phyloP scores from a whole-genome alignment of 805 yeast species.

The Yarrowia alimentaria region DNA sequence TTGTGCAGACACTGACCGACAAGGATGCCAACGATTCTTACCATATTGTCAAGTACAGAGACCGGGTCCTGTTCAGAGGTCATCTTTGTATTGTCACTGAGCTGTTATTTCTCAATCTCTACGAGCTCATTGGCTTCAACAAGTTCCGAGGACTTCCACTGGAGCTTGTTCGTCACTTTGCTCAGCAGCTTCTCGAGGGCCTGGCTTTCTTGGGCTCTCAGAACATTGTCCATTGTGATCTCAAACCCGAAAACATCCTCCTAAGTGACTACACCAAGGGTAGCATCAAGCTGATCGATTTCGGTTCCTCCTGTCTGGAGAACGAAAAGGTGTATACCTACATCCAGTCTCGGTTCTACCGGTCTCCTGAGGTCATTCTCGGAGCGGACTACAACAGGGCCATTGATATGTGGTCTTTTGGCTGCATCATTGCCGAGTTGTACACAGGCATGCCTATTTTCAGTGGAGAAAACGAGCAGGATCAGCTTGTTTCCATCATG shows the following conservation, averaged over 20 bases:
- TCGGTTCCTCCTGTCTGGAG: conserved; percentile 56
- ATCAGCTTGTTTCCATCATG: conserved; percentile 86
- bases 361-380: conserved; percentile 93
- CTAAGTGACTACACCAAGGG: conserved; percentile 47
- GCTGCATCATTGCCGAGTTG: conserved; percentile 95
- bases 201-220: conserved; percentile 56
- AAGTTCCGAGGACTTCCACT: conserved; percentile 41
- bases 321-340: conserved; percentile 89
- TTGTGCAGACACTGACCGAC: conserved; percentile 51
- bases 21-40: conserved; percentile 39
- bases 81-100: conserved; percentile 83
- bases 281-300: conserved; percentile 70
- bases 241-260: conserved; percentile 84
- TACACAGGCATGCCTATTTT: conserved; percentile 89
- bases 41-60: conserved; percentile 54
- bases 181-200: conserved; percentile 58
- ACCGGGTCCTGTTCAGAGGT: conserved; percentile 74
- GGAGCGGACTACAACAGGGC: conserved; percentile 87
- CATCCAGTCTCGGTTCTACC: conserved; percentile 91
- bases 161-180: conserved; percentile 43
- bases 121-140: conserved; percentile 49
- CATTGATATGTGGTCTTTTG: conserved; percentile 97
- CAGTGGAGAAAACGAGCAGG: conserved; percentile 86
- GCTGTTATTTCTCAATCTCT: conserved; percentile 62
- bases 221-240: conserved; percentile 74